Evolutionary conservation across 768 basidiomycete genomes (phyloP).

Genomic region (Chalciporus piperatus): DNA sequence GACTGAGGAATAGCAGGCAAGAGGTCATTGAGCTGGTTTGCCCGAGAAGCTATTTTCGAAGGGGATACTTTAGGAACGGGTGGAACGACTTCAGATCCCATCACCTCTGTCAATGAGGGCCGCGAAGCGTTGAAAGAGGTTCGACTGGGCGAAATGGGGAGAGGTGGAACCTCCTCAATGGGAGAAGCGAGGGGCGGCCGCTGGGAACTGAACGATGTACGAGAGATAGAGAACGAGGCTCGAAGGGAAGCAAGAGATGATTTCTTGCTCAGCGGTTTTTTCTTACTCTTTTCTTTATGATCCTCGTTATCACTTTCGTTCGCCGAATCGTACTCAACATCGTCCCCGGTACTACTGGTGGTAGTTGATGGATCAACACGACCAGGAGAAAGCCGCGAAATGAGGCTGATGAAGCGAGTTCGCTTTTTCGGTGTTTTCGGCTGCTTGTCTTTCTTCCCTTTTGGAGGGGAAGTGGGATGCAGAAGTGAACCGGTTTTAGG

Average conservation of each 20-base stretch:
- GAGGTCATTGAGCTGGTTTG: conserved; percentile 1
- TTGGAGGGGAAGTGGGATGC: conserved; percentile 13
- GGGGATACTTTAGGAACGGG: conserved; percentile 7
- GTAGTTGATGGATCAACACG: conserved; percentile 18
- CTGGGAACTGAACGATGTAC: conserved; percentile 28
- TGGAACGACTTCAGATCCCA: not conserved
- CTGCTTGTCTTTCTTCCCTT: conserved; percentile 20
- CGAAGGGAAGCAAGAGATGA: conserved; percentile 30
- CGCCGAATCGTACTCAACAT: conserved; percentile 20
- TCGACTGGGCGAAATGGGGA: conserved; percentile 26
- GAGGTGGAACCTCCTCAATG: conserved; percentile 24
- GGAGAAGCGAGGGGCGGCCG: conserved; percentile 20
- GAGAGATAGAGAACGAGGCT: conserved; percentile 29
- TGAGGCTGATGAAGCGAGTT: conserved; percentile 31
- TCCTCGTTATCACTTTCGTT: conserved; percentile 24
- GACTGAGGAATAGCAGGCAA: conserved; percentile 32
- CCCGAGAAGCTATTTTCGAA: conserved; percentile 24
- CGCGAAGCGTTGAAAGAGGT: conserved; percentile 7
- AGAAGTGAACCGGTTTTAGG: conserved; percentile 3
- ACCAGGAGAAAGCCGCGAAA: conserved; percentile 30
- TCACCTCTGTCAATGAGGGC: conserved; percentile 1
- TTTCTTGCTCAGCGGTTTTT: conserved; percentile 27
- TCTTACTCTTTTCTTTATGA: conserved; percentile 10
- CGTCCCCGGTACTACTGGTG: not conserved
- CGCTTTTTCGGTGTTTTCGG: conserved; percentile 30